Evolutionary conservation across 2,329 filamentous ascomycete genomes (phyloP).

Genomic region (Alternaria brassicicola): DNA sequence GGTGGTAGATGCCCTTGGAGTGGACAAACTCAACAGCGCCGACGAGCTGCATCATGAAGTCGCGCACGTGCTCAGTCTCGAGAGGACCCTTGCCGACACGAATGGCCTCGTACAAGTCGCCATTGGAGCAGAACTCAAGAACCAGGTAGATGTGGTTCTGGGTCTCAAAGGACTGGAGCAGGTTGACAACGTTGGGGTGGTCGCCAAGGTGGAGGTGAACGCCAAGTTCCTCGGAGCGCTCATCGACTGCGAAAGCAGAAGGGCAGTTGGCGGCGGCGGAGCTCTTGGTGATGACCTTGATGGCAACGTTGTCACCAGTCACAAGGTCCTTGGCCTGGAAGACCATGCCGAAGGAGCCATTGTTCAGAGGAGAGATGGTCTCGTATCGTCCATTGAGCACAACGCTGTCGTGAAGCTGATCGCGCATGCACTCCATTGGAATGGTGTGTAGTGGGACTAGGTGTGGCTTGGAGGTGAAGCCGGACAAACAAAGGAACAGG

Average conservation of each 20-base stretch:
- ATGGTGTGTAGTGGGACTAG: slow-evolving; percentile 23
- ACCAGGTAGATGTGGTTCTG: slow-evolving; percentile 89
- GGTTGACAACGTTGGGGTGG: slow-evolving; percentile 92
- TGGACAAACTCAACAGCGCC: slow-evolving; percentile 91
- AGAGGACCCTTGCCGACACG: slow-evolving; percentile 84
- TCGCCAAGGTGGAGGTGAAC: slow-evolving; percentile 79
- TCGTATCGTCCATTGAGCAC: slow-evolving; percentile 87
- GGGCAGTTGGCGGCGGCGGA: slow-evolving; percentile 64
- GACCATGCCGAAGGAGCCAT: slow-evolving; percentile 98
- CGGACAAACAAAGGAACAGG: slow-evolving; percentile 30
- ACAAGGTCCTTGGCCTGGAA: slow-evolving; percentile 84
- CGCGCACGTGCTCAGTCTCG: slow-evolving; percentile 94
- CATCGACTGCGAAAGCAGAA: slow-evolving; percentile 74
- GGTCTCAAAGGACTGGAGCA: slow-evolving; percentile 90
- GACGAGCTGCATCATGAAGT: slow-evolving; percentile 95
- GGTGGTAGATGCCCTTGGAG: slow-evolving; percentile 87
- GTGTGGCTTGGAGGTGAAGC: slow-evolving; percentile 31
- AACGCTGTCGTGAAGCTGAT: slow-evolving; percentile 78
- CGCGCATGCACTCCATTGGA: slow-evolving; percentile 83
- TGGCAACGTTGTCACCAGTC: slow-evolving; percentile 81
- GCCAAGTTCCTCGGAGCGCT: slow-evolving; percentile 78
- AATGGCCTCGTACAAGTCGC: slow-evolving; percentile 97
- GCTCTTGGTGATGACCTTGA: slow-evolving; percentile 94
- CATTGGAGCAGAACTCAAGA: slow-evolving; percentile 92
- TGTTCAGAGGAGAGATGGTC: slow-evolving; percentile 92